Evolutionary conservation across 2,329 filamentous ascomycete genomes (phyloP).

Genomic region (Dothistroma pini): DNA sequence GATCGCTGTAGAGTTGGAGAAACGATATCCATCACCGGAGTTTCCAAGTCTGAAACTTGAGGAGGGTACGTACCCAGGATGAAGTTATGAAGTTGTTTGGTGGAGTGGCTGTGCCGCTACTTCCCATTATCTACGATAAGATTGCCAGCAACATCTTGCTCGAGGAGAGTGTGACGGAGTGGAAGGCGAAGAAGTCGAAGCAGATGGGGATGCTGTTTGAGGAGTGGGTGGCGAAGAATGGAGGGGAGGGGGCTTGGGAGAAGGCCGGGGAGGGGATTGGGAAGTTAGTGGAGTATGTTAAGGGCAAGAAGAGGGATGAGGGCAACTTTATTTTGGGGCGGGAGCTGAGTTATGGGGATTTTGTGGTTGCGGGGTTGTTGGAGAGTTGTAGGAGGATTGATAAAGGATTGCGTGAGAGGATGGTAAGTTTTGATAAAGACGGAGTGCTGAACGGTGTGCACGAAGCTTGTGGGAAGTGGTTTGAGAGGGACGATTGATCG

Average conservation of each 20-base stretch:
- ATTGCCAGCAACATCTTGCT: slow-evolving; percentile 20
- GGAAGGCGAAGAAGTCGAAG: slow-evolving; percentile 15
- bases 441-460: slow-evolving; percentile 14
- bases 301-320: slow-evolving; percentile 22
- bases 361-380: slow-evolving; percentile 23
- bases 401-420: slow-evolving; percentile 16
- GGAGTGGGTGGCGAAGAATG: slow-evolving; percentile 29
- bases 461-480: slow-evolving; percentile 21
- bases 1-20: slow-evolving; percentile 23
- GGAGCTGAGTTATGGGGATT: slow-evolving; percentile 26
- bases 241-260: slow-evolving; percentile 26
- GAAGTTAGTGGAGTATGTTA: slow-evolving; percentile 18
- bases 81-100: slow-evolving; percentile 9
- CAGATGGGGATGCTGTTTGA: slow-evolving; percentile 22
- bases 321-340: slow-evolving; percentile 27
- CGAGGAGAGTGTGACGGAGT: slow-evolving; percentile 28
- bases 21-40: slow-evolving; percentile 12
- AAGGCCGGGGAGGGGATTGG: slow-evolving; percentile 18
- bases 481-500: slow-evolving; percentile 13
- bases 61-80: slow-evolving; percentile 9
- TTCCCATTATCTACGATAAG: slow-evolving; percentile 22
- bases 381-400: slow-evolving; percentile 22
- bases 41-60: slow-evolving; percentile 17
- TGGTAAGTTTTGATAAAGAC: slow-evolving; percentile 4
- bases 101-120: slow-evolving; percentile 22